Conservation (phyloP, 306 rosid species). For the Ammopiptanthus mongolicus region DNA sequence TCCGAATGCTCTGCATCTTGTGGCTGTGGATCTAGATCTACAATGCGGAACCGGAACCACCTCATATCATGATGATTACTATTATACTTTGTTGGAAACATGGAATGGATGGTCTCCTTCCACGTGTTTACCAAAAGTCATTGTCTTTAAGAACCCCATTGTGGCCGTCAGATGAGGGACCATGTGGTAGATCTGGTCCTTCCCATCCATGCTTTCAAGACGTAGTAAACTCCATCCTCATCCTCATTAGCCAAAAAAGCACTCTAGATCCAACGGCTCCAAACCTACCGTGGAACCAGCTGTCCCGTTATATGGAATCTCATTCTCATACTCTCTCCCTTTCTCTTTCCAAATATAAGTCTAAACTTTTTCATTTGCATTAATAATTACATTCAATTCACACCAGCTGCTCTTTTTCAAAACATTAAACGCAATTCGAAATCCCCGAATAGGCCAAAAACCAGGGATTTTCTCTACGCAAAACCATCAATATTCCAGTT, state of each 20-base stretch:
- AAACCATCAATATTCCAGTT: conserved; percentile 28
- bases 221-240: conserved; percentile 20
- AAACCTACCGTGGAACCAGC: conserved; percentile 34
- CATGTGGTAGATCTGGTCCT: conserved; percentile 10
- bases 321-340: background rate
- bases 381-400: conserved; percentile 26
- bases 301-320: conserved; percentile 31
- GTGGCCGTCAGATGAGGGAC: conserved; percentile 48
- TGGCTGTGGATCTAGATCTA: conserved; percentile 22
- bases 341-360: conserved; percentile 2
- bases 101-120: conserved; percentile 23
- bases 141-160: background rate
- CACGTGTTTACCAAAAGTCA: conserved; percentile 36
- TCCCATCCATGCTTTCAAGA: conserved; percentile 21
- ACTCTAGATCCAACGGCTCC: conserved; percentile 51
- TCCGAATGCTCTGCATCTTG: background rate
- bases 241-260: background rate
- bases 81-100: conserved; percentile 20
- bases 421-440: conserved; percentile 15
- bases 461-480: conserved; percentile 42
- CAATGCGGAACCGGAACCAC: background rate
- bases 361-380: conserved; percentile 22
- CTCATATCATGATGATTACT: background rate
- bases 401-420: conserved; percentile 12
- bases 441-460: conserved; percentile 32